phyloP scores from a whole-genome alignment of 345 rosid species.

The Eucalyptus polybractea region DNA sequence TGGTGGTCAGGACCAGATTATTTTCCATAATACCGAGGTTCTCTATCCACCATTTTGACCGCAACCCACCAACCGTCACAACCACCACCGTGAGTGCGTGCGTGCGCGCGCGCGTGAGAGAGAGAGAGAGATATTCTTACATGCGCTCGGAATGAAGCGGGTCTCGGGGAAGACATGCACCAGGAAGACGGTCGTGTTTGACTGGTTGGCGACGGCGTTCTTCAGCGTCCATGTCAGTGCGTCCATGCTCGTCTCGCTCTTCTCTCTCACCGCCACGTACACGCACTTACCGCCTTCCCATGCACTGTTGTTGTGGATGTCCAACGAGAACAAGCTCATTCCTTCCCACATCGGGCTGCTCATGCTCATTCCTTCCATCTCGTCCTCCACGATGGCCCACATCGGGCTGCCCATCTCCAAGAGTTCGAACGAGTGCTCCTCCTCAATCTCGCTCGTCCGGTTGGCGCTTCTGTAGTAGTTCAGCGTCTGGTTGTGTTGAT shows the following conservation, averaged over 20 bases:
- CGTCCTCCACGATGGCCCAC: conserved; percentile 14
- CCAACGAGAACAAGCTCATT: conserved; percentile 29
- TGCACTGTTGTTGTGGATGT: background rate
- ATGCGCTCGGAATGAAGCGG: background rate
- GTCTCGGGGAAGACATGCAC: background rate
- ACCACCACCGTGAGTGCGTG: background rate
- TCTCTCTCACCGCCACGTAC: conserved; percentile 58
- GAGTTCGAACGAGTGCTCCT: conserved; percentile 15
- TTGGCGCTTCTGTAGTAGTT: background rate
- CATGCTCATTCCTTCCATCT: background rate
- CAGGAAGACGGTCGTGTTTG: conserved; percentile 6
- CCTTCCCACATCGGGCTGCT: background rate
- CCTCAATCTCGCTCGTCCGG: background rate
- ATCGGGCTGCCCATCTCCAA: conserved; percentile 4
- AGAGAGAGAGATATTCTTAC: background rate
- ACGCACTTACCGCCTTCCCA: conserved; percentile 28
- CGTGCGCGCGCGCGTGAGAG: accelerated
- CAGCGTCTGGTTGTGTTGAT: background rate
- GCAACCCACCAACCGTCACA: background rate
- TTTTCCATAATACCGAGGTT: background rate
- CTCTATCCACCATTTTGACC: background rate
- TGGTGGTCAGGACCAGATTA: background rate
- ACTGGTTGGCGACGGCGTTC: conserved; percentile 6
- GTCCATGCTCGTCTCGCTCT: conserved; percentile 66
- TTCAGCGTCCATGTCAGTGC: conserved; percentile 68